Base-by-base conservation (phyloP, 805 yeast genomes). In the Candida chilensis region DNA sequence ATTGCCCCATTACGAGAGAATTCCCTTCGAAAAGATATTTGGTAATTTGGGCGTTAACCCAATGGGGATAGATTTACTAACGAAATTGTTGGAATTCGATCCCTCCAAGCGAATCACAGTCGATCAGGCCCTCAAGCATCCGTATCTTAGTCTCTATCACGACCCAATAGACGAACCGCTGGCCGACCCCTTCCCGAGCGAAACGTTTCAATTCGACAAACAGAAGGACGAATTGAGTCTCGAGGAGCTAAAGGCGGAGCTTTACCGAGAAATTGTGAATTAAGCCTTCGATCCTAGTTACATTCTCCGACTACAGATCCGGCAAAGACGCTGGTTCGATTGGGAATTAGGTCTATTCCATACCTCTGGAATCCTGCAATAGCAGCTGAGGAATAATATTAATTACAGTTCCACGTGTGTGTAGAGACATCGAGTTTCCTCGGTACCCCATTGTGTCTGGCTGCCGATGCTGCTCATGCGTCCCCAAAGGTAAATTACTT, bases 131-230 rank as follows among this genome's bases (percentile, higher is more conserved):
- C 52, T 63, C 34, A 43, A 54, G 35, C 94, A 37, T 56, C 78
- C 52, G 3, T 90, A 90, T 53, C 62, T 90, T 32, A 58, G 67
- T 30, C 71, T 82, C n/a, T 90, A 90, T 56, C 97, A 90, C 53
- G 97, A 90, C 47, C 95, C 96, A 3, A 74, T 72, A 32, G 97
- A 90, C 51, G 97, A 90, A 55, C 97, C 97, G 0, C 66, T 65
- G 22, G 87, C 92, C 20, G 74, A 75, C 13, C 83, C 87, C 29
- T 79, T 92, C 15, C 88, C 94, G 1, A 76, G 77, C 24, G 87
- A 81, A 41, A 87, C 90, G 51, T 90, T 92, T 45, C 88, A 82
- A 37, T 92, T 92, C 45, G 98, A 92, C 52, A 71, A 73, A 42
- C 64, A 71, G 37, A 88, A 88, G 52, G 94, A 87, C 41, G 82